phyloP scores from a whole-genome alignment of 2,329 filamentous ascomycete species.

The Trichoderma brevicompactum region DNA sequence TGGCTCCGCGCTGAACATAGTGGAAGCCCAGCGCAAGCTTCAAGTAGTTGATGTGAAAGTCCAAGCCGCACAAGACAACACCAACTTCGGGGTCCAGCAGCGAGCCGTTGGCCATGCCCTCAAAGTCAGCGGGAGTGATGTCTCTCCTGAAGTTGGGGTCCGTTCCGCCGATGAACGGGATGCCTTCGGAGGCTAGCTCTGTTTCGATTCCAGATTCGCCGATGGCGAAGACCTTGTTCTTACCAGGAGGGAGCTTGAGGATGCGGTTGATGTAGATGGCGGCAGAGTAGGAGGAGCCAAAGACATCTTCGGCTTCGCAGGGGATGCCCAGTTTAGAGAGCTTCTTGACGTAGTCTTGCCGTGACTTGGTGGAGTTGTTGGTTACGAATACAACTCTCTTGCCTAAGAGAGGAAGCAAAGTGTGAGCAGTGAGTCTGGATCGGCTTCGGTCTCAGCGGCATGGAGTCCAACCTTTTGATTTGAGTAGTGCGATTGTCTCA shows the following conservation, averaged over 20 bases:
- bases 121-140: conserved; percentile 80
- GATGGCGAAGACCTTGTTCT: conserved; percentile 92
- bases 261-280: conserved; percentile 96
- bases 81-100: conserved; percentile 86
- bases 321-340: conserved; percentile 81
- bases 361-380: conserved; percentile 98
- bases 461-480: conserved; percentile 67
- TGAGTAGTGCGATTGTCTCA: conserved; percentile 82
- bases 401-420: conserved; percentile 54
- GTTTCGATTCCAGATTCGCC: conserved; percentile 91
- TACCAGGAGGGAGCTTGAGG: conserved; percentile 74
- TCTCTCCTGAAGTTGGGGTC: conserved; percentile 78
- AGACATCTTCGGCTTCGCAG: conserved; percentile 83
- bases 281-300: conserved; percentile 92
- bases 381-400: conserved; percentile 96
- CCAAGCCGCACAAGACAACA: conserved; percentile 84
- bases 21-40: conserved; percentile 85
- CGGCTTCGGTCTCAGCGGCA: not conserved
- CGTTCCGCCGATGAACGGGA: conserved; percentile 84
- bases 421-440: conserved; percentile 2
- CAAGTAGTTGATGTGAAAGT: conserved; percentile 94
- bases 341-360: conserved; percentile 90
- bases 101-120: conserved; percentile 73
- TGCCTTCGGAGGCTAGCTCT: conserved; percentile 78
- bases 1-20: conserved; percentile 80